Evolutionary conservation across 1,284 basidiomycete genomes (phyloP), one percentile per base, ranked within the genome.

Genomic region (Cryptococcus sp.): DNA sequence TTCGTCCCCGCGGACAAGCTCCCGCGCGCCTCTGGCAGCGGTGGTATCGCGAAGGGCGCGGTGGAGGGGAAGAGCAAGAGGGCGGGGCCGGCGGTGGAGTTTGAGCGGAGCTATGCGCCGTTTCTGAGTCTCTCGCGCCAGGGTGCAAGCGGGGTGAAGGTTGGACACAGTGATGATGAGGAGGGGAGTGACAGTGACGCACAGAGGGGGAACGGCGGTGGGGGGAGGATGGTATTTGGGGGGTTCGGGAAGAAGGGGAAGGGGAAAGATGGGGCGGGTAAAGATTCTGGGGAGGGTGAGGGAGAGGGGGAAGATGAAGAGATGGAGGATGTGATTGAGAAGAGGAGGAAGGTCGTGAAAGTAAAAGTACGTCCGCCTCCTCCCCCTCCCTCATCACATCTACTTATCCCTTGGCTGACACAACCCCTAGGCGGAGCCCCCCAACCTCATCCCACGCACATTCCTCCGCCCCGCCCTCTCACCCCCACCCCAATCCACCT

Each of bases 91-190:
- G 51, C 5, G 28, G 50, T 53, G 5, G 55, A 55, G 35, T 72
- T 70, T 37, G 68, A 70, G 33, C 51, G 61, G 33, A 64, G 62
- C 15, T 72, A 72, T 52, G 53, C 70, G 21, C 63, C 68, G 18
- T 72, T 70, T 50, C 48, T 70, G 39, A 37, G 46, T 42, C 24
- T 28, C 21, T 33, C 28, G 42, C 28, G 21, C 5, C 21, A 18
- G 36, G 6, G 18, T 13, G 46, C 39, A 8, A 23, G 23, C 1
- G 33, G 37, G 40, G 39, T 43, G 15, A 51, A 7, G 47, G n/a
- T 40, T 28, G 35, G 49, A 35, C 40, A 42, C 37, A 40, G n/a
- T 16, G n/a, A 49, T 16, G 49, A 36, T 15, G 35, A 49, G 13
- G 47, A 55, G 24, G 48, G 57, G 24, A 21, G 43, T 11, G 48